These are phyloP conservation scores for Aspergillus taichungensis DNA, from an alignment of 495 filamentous ascomycete genomes.

Conservation along the genomic window DNA sequence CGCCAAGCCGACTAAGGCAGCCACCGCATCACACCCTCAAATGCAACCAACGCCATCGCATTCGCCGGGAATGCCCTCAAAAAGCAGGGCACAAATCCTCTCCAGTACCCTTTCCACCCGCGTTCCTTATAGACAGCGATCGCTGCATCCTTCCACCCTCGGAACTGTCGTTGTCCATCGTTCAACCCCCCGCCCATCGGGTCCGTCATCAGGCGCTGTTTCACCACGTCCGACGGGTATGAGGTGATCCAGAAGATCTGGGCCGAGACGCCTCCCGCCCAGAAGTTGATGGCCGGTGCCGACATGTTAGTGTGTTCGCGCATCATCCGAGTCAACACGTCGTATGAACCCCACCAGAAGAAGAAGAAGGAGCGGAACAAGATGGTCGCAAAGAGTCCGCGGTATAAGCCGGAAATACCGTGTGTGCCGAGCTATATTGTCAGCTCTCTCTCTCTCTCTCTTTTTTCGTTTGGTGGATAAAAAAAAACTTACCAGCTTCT, in stretches of 20 bases:
- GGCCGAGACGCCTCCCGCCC: constrained; percentile 87
- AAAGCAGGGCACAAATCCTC: constrained; percentile 90
- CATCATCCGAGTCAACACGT: constrained; percentile 64
- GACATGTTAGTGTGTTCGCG: constrained; percentile 58
- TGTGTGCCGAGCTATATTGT: constrained; percentile 41
- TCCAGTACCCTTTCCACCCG: constrained; percentile 78
- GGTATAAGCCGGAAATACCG: constrained; percentile 72
- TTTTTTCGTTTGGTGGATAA: too few relatives aligned
- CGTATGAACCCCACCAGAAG: constrained; percentile 95
- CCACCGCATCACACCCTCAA: constrained; percentile 82
- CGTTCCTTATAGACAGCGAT: constrained; percentile 62
- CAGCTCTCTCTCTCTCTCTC: background rate
- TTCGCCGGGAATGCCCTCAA: constrained; percentile 93
- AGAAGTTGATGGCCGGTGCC: constrained; percentile 82
- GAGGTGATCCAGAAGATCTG: constrained; percentile 90
- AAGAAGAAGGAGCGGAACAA: constrained; percentile 91
- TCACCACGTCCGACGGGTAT: constrained; percentile 92
- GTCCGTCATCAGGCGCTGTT: constrained; percentile 97
- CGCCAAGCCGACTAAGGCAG: constrained; percentile 39
- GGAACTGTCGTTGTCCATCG: constrained; percentile 62
- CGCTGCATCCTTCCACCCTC: constrained; percentile 73
- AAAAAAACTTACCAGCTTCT: constrained; percentile 51
- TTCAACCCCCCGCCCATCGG: constrained; percentile 60
- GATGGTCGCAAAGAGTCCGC: constrained; percentile 74
- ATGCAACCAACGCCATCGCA: constrained; percentile 85